Base-by-base conservation (phyloP, 495 filamentous ascomycete species). In the Neurospora pannonica region DNA sequence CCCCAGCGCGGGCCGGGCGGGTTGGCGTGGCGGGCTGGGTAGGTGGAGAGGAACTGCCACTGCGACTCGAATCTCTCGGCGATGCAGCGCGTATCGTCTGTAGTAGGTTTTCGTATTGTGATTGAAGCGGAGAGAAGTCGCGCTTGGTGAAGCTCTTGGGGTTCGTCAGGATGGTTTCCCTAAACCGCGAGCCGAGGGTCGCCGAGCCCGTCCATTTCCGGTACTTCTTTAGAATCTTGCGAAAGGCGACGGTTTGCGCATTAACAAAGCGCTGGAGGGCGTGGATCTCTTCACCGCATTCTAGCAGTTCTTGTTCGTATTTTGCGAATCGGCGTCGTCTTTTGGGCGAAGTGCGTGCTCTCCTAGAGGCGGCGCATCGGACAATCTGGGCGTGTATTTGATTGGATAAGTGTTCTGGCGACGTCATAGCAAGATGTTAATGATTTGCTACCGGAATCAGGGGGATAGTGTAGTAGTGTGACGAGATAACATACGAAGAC, bases 171-270 rank as follows among this genome's bases (percentile, higher is more conserved):
- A 92, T 78, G 67, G 88, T 85, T 13, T 87, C 82, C 67, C 84
- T 85, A 79, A 93, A 91, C 46, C 89, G 88, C 54, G 81, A 80
- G 72, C 85, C 88, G 9, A 93, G 83, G 1, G 84, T 81, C 21
- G 83, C 82, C 15, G 90, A 92, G 38, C 88, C 86, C 9, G 91
- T 93, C 91, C 91, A 93, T 82, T 91, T 92, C 83, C 83, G 83
- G 83, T 94, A 93, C 79, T 94, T 94, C 80, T 94, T 94, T 72
- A 93, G 82, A 6, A 94, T 88, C 81, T 94, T 94, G 74, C 84
- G 85, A 76, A 94, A 92, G 4, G 88, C 92, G 28, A 87, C 85
- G 13, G 88, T 82, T 79, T 94, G 92, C 21, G 89, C 89, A 70
- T 84, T 81, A 31, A 89, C 86, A 73, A 92, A 94, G 70, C 90